Conservation (phyloP, 148 eudicot species). For the Silene uniflora region DNA sequence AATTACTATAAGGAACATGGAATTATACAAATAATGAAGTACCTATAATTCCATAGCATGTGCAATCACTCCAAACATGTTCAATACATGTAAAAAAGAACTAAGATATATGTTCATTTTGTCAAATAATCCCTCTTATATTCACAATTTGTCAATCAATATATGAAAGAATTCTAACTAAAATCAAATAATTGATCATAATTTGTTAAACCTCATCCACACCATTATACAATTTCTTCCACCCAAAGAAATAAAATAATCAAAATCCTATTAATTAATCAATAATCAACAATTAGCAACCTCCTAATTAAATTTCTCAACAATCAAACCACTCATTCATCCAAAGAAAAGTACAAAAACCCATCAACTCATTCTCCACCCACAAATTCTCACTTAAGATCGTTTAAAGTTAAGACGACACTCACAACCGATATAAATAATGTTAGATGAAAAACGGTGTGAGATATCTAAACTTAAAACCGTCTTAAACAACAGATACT, state of each 20-base stretch:
- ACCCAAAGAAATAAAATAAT: not conserved
- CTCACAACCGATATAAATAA: too few relatives aligned
- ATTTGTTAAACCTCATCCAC: constrained; percentile 15
- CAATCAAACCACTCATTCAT: constrained; percentile 14
- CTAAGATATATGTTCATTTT: constrained; percentile 21
- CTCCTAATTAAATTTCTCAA: constrained; percentile 22
- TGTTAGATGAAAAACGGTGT: too few relatives aligned
- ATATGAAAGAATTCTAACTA: constrained; percentile 12
- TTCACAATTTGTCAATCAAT: constrained; percentile 3
- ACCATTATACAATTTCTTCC: constrained; percentile 12
- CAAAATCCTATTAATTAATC: constrained; percentile 13
- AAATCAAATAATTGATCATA: constrained; percentile 12
- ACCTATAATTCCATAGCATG: constrained; percentile 20
- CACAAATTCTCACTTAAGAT: too few relatives aligned
- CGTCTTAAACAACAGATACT: too few relatives aligned
- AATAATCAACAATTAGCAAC: constrained; percentile 6
- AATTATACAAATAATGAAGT: not conserved
- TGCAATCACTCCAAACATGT: constrained; percentile 17
- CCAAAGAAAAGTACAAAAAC: not conserved
- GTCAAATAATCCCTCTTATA: not conserved
- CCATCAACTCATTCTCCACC: constrained; percentile 3
- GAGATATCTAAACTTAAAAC: too few relatives aligned
- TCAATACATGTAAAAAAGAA: constrained; percentile 17
- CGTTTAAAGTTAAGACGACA: too few relatives aligned
- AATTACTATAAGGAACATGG: not conserved